Conservation (phyloP, 768 basidiomycete species). For the Pleurotus sapidus region DNA sequence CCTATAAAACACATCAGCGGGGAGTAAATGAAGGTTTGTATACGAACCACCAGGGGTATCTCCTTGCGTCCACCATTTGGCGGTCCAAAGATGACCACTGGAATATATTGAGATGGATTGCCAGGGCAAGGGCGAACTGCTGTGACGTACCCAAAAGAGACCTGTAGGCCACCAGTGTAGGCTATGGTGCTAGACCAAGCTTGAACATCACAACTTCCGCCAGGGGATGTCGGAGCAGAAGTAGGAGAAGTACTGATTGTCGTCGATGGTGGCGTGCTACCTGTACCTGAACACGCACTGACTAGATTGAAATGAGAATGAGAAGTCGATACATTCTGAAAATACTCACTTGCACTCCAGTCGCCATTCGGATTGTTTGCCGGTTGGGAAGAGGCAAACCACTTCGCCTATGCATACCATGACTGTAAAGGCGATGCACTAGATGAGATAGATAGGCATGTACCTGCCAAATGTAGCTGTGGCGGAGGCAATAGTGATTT, state of each 20-base stretch:
- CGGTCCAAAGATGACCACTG: slow-evolving; percentile 40
- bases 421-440: neutral
- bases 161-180: slow-evolving; percentile 52
- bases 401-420: slow-evolving; percentile 49
- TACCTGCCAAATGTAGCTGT: slow-evolving; percentile 68
- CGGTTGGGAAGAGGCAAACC: slow-evolving; percentile 49
- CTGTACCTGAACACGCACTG: slow-evolving; percentile 47
- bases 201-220: slow-evolving; percentile 43
- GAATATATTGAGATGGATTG: neutral
- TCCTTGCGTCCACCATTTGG: slow-evolving; percentile 62
- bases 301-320: slow-evolving; percentile 28
- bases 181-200: slow-evolving; percentile 46
- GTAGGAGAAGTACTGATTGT: slow-evolving; percentile 16
- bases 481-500: slow-evolving; percentile 4
- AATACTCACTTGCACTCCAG: slow-evolving; percentile 58
- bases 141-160: slow-evolving; percentile 43
- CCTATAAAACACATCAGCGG: slow-evolving; percentile 27
- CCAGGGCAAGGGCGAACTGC: too few relatives aligned
- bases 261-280: slow-evolving; percentile 16
- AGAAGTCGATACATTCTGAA: neutral
- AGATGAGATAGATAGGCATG: neutral
- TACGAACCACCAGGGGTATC: slow-evolving; percentile 50
- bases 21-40: slow-evolving; percentile 3
- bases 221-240: slow-evolving; percentile 22
- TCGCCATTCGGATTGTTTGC: slow-evolving; percentile 48